Base-by-base conservation (phyloP, 805 yeast genomes). In the Lachancea sp. region DNA sequence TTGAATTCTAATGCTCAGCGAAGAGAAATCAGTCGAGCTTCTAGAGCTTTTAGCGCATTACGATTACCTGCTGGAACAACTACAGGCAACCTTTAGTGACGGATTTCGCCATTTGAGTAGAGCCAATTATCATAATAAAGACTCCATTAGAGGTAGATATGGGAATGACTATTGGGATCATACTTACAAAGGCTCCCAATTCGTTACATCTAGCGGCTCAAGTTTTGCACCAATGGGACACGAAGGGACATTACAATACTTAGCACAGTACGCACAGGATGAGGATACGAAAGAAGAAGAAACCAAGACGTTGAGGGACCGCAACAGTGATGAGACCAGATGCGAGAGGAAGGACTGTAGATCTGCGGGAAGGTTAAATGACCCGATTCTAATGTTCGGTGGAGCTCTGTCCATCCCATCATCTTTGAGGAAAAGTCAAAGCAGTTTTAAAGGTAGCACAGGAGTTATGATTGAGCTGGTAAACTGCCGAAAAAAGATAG, bases 161-260 rank as follows among this genome's bases (percentile, higher is more conserved):
- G 65, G 65, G n/a, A 29, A 37, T 29, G 62, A 58, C 37, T 59
- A 60, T 34, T 60, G 60, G 56, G 62, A 59, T 42, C 45, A 55
- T 22, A 43, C 52, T 0, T 56, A 52, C 37, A 47, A 29, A n/a
- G 64, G 65, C 8, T 47, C 49, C 24, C 25, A 48, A 13, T 33
- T 25, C 4, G 51, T 52, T 0, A 19, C 40, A 7, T 30, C 44
- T n/a, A 38, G 36, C 20, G 36, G 16, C 4, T 18, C 32, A n/a
- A 17, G 20, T 19, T 16, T 31, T n/a, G 29, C 34, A 7, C 8
- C 18, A 4, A 17, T 34, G 35, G 34, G 18, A 18, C 8, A 13
- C 2, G 29, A 33, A 13, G 4, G 15, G 19, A 28, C 22, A 13
- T 12, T 13, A 23, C 13, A 31, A 13, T 30, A 34, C 16, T 21